Base-by-base conservation (phyloP, 2,329 filamentous ascomycete species). In the Fusarium coicis region DNA sequence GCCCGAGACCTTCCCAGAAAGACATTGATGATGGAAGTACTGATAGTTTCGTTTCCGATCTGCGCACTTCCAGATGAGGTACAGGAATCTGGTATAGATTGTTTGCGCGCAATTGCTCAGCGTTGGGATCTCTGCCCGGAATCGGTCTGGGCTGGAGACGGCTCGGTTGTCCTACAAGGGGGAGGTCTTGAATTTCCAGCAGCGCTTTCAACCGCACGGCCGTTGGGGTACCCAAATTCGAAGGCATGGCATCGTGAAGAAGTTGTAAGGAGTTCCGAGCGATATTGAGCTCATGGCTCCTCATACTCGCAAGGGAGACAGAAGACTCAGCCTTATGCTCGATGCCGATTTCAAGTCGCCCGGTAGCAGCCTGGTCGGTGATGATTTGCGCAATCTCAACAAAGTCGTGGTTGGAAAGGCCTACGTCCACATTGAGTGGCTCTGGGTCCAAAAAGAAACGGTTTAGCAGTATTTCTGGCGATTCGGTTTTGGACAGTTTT, bases 1-100 rank as follows among this genome's bases (percentile, higher is more conserved):
- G 85, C 1, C 93, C 93, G 23, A 97, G 84, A 52, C 91, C 91
- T 78, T 96, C 93, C 94, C 94, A 97, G 77, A 96, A 97, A 2
- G 87, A 84, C 26, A 96, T 84, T 1, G 93, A 92, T 2, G 93
- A 89, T 4, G 94, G 93, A 28, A 96, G 84, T 43, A 97, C 85
- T 16, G 94, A 93, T 63, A 95, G 87, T 53, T 88, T 89, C 4
- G 87, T 87, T 43, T 94, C 92, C 26, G 90, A 89, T 59, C 93
- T 87, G 54, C 91, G 91, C 16, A 97, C 85, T 73, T 93, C 91
- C 42, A 96, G 84, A 76, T 93, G 91, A 4, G 93, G 93, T 1
- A 90, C 85, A 4, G 89, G 87, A 5, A 96, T 88, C 44, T 86
- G 84, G 72, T 92, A 92, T 5, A 91, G 81, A 69, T 86, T 88